A percentile compares a stretch with the other conserved stretches of the same genome.
Conservation (phyloP, 768 basidiomycete genomes). For the Macrolepiota fuliginosa region DNA sequence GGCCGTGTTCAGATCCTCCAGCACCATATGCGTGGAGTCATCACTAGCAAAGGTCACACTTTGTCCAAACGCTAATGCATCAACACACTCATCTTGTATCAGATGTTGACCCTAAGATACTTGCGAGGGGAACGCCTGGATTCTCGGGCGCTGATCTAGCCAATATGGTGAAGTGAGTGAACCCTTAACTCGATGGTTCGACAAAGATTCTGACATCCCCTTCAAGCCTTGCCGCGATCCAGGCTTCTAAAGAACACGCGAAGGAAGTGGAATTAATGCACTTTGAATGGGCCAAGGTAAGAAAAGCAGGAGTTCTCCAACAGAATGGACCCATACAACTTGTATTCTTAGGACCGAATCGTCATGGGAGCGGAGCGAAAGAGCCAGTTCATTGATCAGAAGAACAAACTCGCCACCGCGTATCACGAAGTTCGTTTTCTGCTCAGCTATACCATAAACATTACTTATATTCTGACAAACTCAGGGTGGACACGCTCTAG, state of each 20-base stretch:
- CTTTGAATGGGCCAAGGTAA: constrained; percentile 97
- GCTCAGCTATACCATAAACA: constrained; percentile 6
- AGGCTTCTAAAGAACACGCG: constrained; percentile 84
- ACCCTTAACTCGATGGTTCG: constrained; percentile 3
- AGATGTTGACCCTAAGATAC: constrained; percentile 83
- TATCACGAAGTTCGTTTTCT: constrained; percentile 82
- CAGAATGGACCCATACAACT: not conserved
- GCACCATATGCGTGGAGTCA: constrained; percentile 87
- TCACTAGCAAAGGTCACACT: constrained; percentile 49
- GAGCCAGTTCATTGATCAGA: constrained; percentile 84
- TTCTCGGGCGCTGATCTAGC: constrained; percentile 97
- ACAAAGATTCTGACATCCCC: constrained; percentile 10
- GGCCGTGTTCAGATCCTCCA: constrained; percentile 90
- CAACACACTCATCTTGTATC: constrained; percentile 14
- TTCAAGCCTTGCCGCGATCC: constrained; percentile 83
- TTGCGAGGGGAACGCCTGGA: constrained; percentile 93
- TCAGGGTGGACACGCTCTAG: constrained; percentile 90
- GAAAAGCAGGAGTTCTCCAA: not conserved
- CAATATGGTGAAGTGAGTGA: constrained; percentile 89
- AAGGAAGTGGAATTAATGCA: constrained; percentile 72
- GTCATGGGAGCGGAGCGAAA: constrained; percentile 96
- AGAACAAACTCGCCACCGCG: constrained; percentile 86
- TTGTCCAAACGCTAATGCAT: constrained; percentile 7
- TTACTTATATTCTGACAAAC: constrained; percentile 10
- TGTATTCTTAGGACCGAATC: constrained; percentile 70